phyloP scores from a whole-genome alignment of 192 early-diverging fungal species.

The Allomyces javanicus region DNA sequence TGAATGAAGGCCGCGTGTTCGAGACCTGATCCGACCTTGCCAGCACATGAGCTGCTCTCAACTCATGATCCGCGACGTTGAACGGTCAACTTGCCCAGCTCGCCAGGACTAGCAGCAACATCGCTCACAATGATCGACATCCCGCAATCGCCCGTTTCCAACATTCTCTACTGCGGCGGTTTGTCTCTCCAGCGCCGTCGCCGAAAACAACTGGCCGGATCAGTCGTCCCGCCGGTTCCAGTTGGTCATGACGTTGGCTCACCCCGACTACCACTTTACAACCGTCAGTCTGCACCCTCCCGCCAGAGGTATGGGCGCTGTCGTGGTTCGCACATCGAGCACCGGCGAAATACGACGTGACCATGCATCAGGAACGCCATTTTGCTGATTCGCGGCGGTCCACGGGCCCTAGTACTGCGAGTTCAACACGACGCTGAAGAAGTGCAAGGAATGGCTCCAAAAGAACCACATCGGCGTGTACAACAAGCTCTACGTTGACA shows the following conservation, averaged over 20 bases:
- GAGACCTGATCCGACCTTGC: not conserved
- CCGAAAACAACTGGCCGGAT: too few relatives aligned
- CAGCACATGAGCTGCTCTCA: not conserved
- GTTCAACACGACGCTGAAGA: constrained; percentile 57
- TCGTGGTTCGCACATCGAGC: not conserved
- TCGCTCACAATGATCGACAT: not conserved
- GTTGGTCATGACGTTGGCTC: too few relatives aligned
- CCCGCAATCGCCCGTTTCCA: not conserved
- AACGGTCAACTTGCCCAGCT: too few relatives aligned
- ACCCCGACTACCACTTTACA: not conserved
- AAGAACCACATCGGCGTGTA: constrained; percentile 34
- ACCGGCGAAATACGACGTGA: too few relatives aligned
- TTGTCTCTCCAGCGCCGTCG: not conserved
- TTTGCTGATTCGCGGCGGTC: too few relatives aligned
- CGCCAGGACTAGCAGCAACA: not conserved
- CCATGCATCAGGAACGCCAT: too few relatives aligned
- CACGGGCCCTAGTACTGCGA: constrained; percentile 57
- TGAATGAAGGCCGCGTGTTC: not conserved
- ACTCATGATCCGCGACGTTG: not conserved
- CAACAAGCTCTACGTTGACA: constrained; percentile 30
- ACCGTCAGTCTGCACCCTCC: constrained; percentile 13
- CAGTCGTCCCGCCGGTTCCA: too few relatives aligned
- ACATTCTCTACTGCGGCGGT: constrained; percentile 14
- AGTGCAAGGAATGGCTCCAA: constrained; percentile 63
- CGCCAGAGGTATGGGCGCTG: constrained; percentile 12